These are phyloP conservation scores for Cydonia oblonga DNA, from an alignment of 331 rosid species.

Conservation along the genomic window DNA sequence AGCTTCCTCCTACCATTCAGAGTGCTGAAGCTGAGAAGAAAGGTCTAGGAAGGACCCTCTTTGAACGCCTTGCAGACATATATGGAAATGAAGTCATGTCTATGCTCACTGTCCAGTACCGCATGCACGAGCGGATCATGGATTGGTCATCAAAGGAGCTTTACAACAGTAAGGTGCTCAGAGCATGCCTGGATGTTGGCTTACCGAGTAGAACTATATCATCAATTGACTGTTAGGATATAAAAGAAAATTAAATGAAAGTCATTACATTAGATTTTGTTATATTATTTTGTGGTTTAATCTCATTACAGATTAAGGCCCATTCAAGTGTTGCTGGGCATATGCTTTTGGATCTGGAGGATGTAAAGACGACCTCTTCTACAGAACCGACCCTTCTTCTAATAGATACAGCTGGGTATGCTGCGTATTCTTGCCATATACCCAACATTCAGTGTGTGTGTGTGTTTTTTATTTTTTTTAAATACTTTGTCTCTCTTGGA, in stretches of 20 bases:
- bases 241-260: neutral
- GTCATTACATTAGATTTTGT: neutral
- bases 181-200: conserved; percentile 1
- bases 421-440: conserved; percentile 3
- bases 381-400: conserved; percentile 88
- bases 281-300: neutral
- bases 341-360: conserved; percentile 65
- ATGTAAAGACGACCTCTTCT: conserved; percentile 67
- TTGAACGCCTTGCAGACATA: conserved; percentile 83
- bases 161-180: conserved; percentile 79
- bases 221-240: neutral
- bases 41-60: conserved; percentile 89
- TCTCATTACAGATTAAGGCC: conserved; percentile 57
- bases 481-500: conserved; percentile 9
- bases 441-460: neutral
- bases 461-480: no score
- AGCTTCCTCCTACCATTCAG: conserved; percentile 98
- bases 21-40: conserved; percentile 99
- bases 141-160: conserved; percentile 96
- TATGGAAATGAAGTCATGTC: conserved; percentile 71
- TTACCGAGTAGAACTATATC: neutral
- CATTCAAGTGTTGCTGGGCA: conserved; percentile 89
- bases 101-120: conserved; percentile 95
- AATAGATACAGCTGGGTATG: conserved; percentile 91
- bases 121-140: conserved; percentile 93